A percentile compares a stretch with the other conserved stretches of the same genome.
Conservation (phyloP, 352 stramenopile species). For the Phytophthora citricola region DNA sequence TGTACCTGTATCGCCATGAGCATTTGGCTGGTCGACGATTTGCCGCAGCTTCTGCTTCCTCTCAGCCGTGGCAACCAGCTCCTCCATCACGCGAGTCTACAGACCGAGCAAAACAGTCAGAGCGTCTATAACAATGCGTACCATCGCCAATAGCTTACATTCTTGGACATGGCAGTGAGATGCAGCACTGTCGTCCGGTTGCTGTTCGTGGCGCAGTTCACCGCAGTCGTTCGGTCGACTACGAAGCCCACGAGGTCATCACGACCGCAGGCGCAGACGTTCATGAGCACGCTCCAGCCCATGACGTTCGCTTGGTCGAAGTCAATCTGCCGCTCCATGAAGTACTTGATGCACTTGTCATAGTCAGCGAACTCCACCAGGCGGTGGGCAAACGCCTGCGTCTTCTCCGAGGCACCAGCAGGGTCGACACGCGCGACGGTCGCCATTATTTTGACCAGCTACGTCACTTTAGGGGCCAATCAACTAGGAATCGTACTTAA, state of each 20-base stretch:
- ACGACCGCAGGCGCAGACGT: conserved; percentile 75
- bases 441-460: conserved; percentile 11
- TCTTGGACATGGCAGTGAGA: conserved; percentile 74
- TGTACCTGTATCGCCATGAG: conserved; percentile 81
- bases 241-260: conserved; percentile 68
- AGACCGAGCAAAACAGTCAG: background rate
- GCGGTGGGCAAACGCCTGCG: conserved; percentile 78
- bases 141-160: conserved; percentile 41
- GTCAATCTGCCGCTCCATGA: conserved; percentile 63
- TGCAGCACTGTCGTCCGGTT: conserved; percentile 85
- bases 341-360: conserved; percentile 63
- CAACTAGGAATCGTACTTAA: conserved; percentile 34
- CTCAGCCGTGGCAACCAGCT: conserved; percentile 55
- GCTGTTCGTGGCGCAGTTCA: conserved; percentile 56
- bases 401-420: conserved; percentile 18
- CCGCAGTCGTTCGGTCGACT: conserved; percentile 61
- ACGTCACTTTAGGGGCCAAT: conserved; percentile 23
- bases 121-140: background rate
- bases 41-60: conserved; percentile 53
- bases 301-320: conserved; percentile 62
- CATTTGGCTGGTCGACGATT: conserved; percentile 67
- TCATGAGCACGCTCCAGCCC: conserved; percentile 88
- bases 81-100: conserved; percentile 65
- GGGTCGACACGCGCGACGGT: background rate
- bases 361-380: conserved; percentile 78